phyloP scores from a whole-genome alignment of 1,284 basidiomycete genomes.

The Ustilago xerochloae region DNA sequence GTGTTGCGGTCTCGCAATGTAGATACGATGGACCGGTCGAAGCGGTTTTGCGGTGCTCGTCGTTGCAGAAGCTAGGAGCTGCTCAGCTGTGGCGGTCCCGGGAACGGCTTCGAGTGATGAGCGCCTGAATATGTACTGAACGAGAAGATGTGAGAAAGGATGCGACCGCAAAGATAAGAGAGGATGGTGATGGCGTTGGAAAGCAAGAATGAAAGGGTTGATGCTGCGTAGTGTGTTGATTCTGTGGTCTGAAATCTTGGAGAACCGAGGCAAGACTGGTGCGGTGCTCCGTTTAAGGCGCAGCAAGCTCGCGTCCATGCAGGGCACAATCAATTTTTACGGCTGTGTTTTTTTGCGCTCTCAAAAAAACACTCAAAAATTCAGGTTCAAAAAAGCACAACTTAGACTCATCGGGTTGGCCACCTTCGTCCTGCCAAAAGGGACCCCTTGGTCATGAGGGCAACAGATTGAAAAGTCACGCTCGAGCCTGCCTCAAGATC shows the following conservation, averaged over 20 bases:
- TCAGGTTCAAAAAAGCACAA: conserved; percentile 15
- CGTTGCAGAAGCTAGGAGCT: too few relatives aligned
- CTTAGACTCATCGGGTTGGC: background rate
- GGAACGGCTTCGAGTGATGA: too few relatives aligned
- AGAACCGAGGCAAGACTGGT: background rate
- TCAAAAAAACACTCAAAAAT: conserved; percentile 9
- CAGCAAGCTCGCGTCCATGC: background rate
- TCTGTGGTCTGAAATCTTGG: background rate
- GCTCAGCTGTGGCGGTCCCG: too few relatives aligned
- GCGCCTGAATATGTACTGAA: too few relatives aligned
- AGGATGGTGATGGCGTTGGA: background rate
- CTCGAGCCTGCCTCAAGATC: too few relatives aligned
- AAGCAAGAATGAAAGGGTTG: background rate
- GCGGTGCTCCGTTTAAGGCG: background rate
- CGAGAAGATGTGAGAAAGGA: too few relatives aligned
- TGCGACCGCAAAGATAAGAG: background rate
- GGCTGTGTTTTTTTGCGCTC: conserved; percentile 3
- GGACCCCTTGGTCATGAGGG: background rate
- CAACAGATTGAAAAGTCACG: background rate
- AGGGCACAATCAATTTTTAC: background rate
- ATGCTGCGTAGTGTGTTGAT: background rate
- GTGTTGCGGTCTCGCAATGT: too few relatives aligned
- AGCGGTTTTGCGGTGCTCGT: too few relatives aligned
- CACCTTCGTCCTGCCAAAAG: too few relatives aligned
- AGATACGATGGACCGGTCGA: too few relatives aligned